Evolutionary conservation across 192 early-diverging fungal genomes (phyloP).

Genomic region (Lobulomyces angularis): DNA sequence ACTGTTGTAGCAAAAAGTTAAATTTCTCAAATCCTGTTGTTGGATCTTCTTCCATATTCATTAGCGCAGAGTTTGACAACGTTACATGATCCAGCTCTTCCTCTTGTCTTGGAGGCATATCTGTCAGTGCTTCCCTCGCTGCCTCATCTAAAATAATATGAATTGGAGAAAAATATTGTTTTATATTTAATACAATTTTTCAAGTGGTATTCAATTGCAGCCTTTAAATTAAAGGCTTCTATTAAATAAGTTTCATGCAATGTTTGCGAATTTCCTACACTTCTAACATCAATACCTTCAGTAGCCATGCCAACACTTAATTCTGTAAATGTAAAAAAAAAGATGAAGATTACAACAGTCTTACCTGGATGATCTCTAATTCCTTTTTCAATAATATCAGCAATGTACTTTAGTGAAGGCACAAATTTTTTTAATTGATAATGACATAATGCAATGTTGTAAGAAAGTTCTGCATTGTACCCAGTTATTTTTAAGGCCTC

Average conservation of each 20-base stretch:
- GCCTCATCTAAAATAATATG: slow-evolving; percentile 30
- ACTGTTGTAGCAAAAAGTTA: slow-evolving; percentile 41
- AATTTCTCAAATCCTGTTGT: slow-evolving; percentile 47
- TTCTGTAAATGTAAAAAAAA: slow-evolving; percentile 22
- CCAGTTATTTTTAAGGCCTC: slow-evolving; percentile 39
- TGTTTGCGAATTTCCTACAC: slow-evolving; percentile 44
- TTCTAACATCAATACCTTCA: slow-evolving; percentile 49
- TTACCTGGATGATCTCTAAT: slow-evolving; percentile 51
- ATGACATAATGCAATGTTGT: slow-evolving; percentile 43
- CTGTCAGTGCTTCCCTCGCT: slow-evolving; percentile 46
- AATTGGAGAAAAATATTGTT: neutral
- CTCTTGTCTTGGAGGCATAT: slow-evolving; percentile 54
- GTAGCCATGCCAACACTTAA: slow-evolving; percentile 52
- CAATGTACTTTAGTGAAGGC: slow-evolving; percentile 43
- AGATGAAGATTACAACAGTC: slow-evolving; percentile 11
- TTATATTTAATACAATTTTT: slow-evolving; percentile 33
- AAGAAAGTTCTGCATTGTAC: slow-evolving; percentile 39
- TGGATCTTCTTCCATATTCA: slow-evolving; percentile 53
- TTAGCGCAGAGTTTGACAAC: slow-evolving; percentile 45
- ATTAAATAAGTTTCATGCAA: slow-evolving; percentile 49
- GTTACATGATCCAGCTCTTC: slow-evolving; percentile 52
- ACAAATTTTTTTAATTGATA: slow-evolving; percentile 44
- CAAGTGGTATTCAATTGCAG: slow-evolving; percentile 51
- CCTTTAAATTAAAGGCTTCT: slow-evolving; percentile 55
- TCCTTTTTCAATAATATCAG: slow-evolving; percentile 48